phyloP scores from a whole-genome alignment of 2,329 filamentous ascomycete genomes.

The Pezizomycotina sp. region DNA sequence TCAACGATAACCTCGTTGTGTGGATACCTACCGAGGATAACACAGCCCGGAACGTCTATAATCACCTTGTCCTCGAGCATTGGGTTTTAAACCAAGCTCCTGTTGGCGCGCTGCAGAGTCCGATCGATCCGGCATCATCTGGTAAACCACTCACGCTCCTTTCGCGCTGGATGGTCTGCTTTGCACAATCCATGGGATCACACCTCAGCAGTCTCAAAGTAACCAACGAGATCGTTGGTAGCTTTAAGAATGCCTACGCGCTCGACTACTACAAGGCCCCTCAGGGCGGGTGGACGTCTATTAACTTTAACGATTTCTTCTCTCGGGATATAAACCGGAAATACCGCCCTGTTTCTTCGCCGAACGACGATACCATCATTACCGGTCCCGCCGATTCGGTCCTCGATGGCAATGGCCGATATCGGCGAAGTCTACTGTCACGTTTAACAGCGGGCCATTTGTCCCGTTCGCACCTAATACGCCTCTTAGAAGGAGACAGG shows the following conservation, averaged over 20 bases:
- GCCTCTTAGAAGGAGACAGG: too few species aligned
- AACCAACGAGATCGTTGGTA: slow-evolving; percentile 26
- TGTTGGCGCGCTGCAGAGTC: slow-evolving; percentile 25
- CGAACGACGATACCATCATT: too few species aligned
- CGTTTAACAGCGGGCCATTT: slow-evolving; percentile 18
- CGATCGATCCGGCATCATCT: slow-evolving; percentile 25
- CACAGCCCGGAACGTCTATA: slow-evolving; percentile 29
- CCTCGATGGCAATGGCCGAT: slow-evolving; percentile 28
- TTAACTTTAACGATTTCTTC: slow-evolving; percentile 34
- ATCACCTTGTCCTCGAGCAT: slow-evolving; percentile 31
- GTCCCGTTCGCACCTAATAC: slow-evolving; percentile 23
- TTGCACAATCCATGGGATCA: slow-evolving; percentile 28
- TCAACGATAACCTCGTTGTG: slow-evolving; percentile 27
- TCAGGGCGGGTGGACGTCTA: too few species aligned
- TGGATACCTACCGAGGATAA: slow-evolving; percentile 30
- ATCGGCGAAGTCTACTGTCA: slow-evolving; percentile 26
- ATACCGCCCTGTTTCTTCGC: slow-evolving; percentile 28
- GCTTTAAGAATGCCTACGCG: slow-evolving; percentile 28
- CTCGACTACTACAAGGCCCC: slow-evolving; percentile 28
- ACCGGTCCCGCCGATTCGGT: slow-evolving; percentile 24
- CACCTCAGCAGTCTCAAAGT: slow-evolving; percentile 28
- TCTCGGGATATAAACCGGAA: slow-evolving; percentile 29
- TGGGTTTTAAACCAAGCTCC: slow-evolving; percentile 30
- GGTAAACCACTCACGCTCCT: slow-evolving; percentile 27
- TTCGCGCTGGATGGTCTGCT: slow-evolving; percentile 31